Conservation (phyloP, 345 rosid species). For the Rhodamnia rubescens region DNA sequence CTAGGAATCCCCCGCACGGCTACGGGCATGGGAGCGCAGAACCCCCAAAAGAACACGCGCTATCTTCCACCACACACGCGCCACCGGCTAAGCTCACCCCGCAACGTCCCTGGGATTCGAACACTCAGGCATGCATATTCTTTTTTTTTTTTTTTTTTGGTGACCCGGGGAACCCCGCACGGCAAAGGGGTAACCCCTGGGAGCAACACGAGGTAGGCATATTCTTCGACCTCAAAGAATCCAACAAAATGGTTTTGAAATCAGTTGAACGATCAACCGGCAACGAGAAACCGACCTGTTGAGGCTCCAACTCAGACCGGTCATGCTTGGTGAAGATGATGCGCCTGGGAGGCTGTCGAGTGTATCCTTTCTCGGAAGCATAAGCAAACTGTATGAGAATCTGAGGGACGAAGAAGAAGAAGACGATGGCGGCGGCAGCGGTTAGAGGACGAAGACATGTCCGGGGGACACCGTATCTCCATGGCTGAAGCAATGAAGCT, state of each 20-base stretch:
- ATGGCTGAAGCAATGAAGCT: background rate
- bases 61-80: too few relatives aligned
- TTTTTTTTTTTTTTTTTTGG: too few relatives aligned
- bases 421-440: background rate
- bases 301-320: constrained; percentile 56
- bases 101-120: too few relatives aligned
- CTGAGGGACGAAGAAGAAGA: constrained; percentile 3
- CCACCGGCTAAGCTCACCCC: too few relatives aligned
- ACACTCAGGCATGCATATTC: too few relatives aligned
- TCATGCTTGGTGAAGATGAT: constrained; percentile 36
- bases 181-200: too few relatives aligned
- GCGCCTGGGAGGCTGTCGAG: constrained; percentile 43
- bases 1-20: too few relatives aligned
- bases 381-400: background rate
- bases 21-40: background rate
- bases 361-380: constrained; percentile 5
- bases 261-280: background rate
- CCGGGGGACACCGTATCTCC: background rate
- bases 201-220: too few relatives aligned
- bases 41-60: too few relatives aligned
- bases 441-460: background rate
- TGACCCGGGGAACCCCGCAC: too few relatives aligned
- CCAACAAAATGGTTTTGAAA: background rate
- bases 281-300: constrained; percentile 39
- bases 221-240: background rate